These are phyloP conservation scores for Drechslerella dactyloides DNA, from an alignment of 2,329 filamentous ascomycete species.

Conservation along the genomic window DNA sequence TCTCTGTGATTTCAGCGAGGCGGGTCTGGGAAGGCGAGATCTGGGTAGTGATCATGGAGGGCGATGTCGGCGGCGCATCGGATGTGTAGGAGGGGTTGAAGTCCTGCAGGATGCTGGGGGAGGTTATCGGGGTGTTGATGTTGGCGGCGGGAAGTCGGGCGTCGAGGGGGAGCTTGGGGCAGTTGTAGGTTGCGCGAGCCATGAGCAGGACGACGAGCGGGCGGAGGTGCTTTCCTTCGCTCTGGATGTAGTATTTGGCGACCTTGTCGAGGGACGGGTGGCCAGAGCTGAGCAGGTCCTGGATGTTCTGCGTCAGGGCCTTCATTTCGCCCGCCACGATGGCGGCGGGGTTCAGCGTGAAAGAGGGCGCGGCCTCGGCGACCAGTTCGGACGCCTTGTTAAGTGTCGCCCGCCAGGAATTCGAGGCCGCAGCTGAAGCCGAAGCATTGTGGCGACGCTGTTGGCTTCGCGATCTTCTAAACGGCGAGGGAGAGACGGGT, in stretches of 20 bases:
- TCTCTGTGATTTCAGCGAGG: conserved; percentile 92
- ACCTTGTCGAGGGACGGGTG: conserved; percentile 93
- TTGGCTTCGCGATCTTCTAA: conserved; percentile 3
- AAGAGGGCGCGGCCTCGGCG: conserved; percentile 47
- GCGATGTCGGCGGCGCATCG: conserved; percentile 22
- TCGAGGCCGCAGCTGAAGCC: neutral
- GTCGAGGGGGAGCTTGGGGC: conserved; percentile 65
- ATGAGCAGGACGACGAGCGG: conserved; percentile 94
- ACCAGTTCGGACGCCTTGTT: conserved; percentile 48
- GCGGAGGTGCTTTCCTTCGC: conserved; percentile 94
- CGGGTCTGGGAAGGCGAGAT: conserved; percentile 89
- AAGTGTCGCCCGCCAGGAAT: conserved; percentile 37
- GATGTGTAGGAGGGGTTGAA: conserved; percentile 70
- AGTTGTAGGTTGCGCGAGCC: conserved; percentile 89
- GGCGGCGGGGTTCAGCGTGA: conserved; percentile 45
- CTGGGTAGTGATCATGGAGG: conserved; percentile 58
- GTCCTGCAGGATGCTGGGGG: conserved; percentile 72
- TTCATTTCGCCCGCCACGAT: conserved; percentile 65
- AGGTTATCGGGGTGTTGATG: conserved; percentile 69
- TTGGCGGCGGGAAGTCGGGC: conserved; percentile 34
- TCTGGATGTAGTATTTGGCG: conserved; percentile 97
- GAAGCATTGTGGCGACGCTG: conserved; percentile 27
- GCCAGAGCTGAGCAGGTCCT: conserved; percentile 88
- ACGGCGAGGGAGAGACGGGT: neutral
- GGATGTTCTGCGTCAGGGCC: conserved; percentile 90